A percentile compares a stretch with the other conserved stretches of the same genome.
phyloP scores from a whole-genome alignment of 345 rosid genomes.

The Citrus australasica region DNA sequence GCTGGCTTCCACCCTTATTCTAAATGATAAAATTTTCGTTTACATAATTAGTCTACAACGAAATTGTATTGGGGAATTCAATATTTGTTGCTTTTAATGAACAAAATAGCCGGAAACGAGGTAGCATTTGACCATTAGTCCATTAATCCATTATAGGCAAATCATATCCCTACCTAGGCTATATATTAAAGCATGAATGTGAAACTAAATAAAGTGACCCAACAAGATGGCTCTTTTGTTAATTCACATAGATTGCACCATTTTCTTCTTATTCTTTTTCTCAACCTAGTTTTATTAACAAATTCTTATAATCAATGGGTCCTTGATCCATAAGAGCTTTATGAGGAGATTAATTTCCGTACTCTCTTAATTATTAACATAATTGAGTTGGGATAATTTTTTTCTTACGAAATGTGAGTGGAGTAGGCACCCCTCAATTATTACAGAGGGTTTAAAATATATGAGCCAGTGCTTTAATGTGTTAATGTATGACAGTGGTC shows the following conservation, averaged over 20 bases:
- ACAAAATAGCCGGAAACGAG: neutral
- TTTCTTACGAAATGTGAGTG: too few relatives aligned
- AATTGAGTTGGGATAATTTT: accelerated
- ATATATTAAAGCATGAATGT: neutral
- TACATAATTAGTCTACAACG: too few relatives aligned
- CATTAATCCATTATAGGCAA: neutral
- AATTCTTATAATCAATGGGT: too few relatives aligned
- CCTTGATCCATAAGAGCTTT: accelerated
- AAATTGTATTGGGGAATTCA: too few relatives aligned
- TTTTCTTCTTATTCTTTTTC: neutral
- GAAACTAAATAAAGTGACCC: neutral
- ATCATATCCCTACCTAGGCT: neutral
- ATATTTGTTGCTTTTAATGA: neutral
- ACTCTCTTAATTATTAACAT: accelerated
- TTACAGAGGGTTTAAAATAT: too few relatives aligned
- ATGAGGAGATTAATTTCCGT: too few relatives aligned
- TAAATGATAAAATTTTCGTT: too few relatives aligned
- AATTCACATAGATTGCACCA: neutral
- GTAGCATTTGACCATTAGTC: neutral
- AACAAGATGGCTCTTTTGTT: neutral
- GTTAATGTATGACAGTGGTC: too few relatives aligned
- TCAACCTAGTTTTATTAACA: neutral
- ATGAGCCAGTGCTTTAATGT: too few relatives aligned
- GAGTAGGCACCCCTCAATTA: too few relatives aligned
- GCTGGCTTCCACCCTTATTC: too few relatives aligned